A percentile compares a stretch with the other conserved stretches of the same genome.
Evolutionary conservation across 805 yeast genomes (phyloP).

Genomic region (Ogataea saltuana): DNA sequence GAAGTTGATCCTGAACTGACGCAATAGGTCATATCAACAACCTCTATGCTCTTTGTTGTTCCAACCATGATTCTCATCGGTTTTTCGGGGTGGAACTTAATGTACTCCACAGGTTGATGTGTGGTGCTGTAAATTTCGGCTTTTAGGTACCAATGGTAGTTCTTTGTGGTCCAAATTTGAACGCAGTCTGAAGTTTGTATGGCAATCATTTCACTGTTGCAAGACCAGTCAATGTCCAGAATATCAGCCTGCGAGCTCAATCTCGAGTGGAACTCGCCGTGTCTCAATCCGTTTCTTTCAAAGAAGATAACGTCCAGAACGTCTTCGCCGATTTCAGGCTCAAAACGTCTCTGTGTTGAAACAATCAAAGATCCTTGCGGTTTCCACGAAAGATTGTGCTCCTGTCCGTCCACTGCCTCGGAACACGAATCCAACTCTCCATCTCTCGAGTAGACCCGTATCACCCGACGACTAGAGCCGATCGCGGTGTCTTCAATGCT

Average conservation of each 20-base stretch:
- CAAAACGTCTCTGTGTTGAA: conserved; percentile 66
- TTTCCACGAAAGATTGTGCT: conserved; percentile 77
- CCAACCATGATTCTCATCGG: conserved; percentile 74
- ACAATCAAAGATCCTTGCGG: conserved; percentile 90
- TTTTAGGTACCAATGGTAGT: conserved; percentile 94
- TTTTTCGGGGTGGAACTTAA: conserved; percentile 88
- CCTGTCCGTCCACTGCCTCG: conserved; percentile 86
- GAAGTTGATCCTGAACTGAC: conserved; percentile 67
- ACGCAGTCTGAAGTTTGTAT: conserved; percentile 60
- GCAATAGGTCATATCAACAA: conserved; percentile 66
- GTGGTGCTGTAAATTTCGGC: conserved; percentile 56
- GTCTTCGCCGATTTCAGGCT: conserved; percentile 49
- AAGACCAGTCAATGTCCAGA: conserved; percentile 70
- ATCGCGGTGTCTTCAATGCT: conserved; percentile 54
- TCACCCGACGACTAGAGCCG: conserved; percentile 60
- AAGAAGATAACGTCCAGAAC: conserved; percentile 67
- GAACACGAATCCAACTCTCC: conserved; percentile 80
- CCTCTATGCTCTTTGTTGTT: conserved; percentile 50
- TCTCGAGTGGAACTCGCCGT: conserved; percentile 78
- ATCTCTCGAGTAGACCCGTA: conserved; percentile 79
- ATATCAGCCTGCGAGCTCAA: conserved; percentile 53
- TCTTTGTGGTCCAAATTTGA: conserved; percentile 89
- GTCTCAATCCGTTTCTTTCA: conserved; percentile 91
- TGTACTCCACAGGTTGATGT: conserved; percentile 40
- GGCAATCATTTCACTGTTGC: conserved; percentile 76